Evolutionary conservation across 148 eudicot genomes (phyloP).

Genomic region (Gaultheria prostrata): DNA sequence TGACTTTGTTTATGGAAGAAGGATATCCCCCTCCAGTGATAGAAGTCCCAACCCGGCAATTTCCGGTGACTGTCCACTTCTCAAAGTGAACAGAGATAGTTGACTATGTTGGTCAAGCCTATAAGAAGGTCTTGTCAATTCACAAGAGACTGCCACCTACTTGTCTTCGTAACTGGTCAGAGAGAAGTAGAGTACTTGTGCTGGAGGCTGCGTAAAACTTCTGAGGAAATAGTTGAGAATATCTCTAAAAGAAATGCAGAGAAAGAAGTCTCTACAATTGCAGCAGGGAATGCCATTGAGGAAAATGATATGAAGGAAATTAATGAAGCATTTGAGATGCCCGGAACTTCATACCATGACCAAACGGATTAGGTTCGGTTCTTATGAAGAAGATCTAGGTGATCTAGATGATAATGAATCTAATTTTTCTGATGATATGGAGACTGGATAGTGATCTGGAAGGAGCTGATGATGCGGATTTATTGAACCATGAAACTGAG

Average conservation of each 20-base stretch:
- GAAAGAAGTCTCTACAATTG: slow-evolving; percentile 23
- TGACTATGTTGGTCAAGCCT: slow-evolving; percentile 91
- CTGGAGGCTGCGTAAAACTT: slow-evolving; percentile 66
- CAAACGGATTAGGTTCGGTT: slow-evolving; percentile 52
- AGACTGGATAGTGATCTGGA: slow-evolving; percentile 65
- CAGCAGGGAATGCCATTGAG: slow-evolving; percentile 31
- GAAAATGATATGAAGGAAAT: slow-evolving; percentile 63
- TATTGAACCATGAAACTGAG: slow-evolving; percentile 23
- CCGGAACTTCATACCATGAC: slow-evolving; percentile 34
- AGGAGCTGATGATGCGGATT: slow-evolving; percentile 34
- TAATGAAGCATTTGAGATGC: slow-evolving; percentile 68
- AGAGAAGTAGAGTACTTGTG: slow-evolving; percentile 86
- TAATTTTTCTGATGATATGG: slow-evolving; percentile 43
- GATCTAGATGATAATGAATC: slow-evolving; percentile 48
- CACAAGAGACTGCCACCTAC: slow-evolving; percentile 92
- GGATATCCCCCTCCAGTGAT: slow-evolving; percentile 69
- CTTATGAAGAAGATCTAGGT: slow-evolving; percentile 47
- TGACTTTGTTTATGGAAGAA: slow-evolving; percentile 66
- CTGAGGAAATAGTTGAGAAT: slow-evolving; percentile 40
- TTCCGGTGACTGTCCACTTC: slow-evolving; percentile 62
- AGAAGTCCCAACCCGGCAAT: slow-evolving; percentile 66
- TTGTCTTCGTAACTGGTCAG: slow-evolving; percentile 91
- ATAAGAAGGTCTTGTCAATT: slow-evolving; percentile 72
- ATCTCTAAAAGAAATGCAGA: slow-evolving; percentile 20
- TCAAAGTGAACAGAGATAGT: slow-evolving; percentile 69